A percentile compares a stretch with the other conserved stretches of the same genome.
These are phyloP conservation scores for Russula olivacea DNA, from an alignment of 768 basidiomycete genomes.

Conservation along the genomic window DNA sequence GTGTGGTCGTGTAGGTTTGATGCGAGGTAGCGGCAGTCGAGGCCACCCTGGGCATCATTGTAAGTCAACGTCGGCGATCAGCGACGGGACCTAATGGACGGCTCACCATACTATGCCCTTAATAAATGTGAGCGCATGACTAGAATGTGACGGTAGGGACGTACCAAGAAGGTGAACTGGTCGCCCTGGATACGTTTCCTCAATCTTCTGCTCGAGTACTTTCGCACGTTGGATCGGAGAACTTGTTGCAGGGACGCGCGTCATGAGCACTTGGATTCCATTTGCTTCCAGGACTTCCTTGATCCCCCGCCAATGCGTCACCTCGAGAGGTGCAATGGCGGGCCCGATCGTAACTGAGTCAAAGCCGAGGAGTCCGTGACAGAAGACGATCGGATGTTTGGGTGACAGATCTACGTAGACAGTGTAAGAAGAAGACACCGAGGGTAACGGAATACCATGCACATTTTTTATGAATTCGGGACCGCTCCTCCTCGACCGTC, in stretches of 20 bases:
- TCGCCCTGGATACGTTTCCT: conserved; percentile 71
- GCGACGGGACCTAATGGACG: not conserved
- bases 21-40: conserved; percentile 87
- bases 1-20: conserved; percentile 72
- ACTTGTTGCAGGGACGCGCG: conserved; percentile 89
- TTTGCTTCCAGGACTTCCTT: conserved; percentile 86
- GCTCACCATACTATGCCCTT: conserved; percentile 73
- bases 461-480: conserved; percentile 56
- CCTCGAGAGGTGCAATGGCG: conserved; percentile 72
- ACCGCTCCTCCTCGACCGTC: conserved; percentile 43
- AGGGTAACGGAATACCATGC: conserved; percentile 27
- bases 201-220: conserved; percentile 80
- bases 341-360: conserved; percentile 78
- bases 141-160: conserved; percentile 19
- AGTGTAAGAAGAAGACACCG: not conserved
- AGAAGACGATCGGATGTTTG: conserved; percentile 85
- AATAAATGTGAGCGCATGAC: conserved; percentile 1
- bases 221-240: conserved; percentile 83
- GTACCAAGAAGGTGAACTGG: conserved; percentile 82
- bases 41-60: conserved; percentile 59
- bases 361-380: conserved; percentile 90
- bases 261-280: conserved; percentile 86
- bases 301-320: conserved; percentile 96
- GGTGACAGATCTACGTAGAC: conserved; percentile 59
- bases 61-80: conserved; percentile 14